Evolutionary conservation across 352 stramenopile species (phyloP).

Genomic region (Thraustochytrium striatum): DNA sequence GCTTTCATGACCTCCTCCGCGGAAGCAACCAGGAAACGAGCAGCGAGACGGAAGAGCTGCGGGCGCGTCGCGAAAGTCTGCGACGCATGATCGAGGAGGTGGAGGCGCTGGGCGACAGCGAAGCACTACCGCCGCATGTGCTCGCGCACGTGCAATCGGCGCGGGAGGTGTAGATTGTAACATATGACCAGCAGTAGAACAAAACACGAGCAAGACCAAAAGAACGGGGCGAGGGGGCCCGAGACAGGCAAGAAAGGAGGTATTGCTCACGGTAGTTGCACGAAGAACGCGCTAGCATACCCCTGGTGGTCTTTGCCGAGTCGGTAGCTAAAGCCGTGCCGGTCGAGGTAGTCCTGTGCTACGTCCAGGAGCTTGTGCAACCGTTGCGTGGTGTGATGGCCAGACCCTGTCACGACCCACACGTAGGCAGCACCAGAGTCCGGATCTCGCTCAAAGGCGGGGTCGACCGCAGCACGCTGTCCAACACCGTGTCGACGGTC

Average conservation of each 20-base stretch:
- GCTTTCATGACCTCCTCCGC: too few relatives aligned
- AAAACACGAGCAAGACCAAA: too few relatives aligned
- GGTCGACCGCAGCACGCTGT: neutral
- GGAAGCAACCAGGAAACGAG: too few relatives aligned
- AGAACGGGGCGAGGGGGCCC: too few relatives aligned
- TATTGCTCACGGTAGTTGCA: neutral
- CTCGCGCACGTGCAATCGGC: too few relatives aligned
- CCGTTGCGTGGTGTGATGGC: constrained; percentile 45
- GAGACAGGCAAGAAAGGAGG: neutral
- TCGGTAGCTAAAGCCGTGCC: constrained; percentile 2
- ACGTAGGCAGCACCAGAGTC: neutral
- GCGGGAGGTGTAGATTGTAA: too few relatives aligned
- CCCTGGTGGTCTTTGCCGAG: constrained; percentile 29
- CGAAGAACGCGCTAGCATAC: constrained; percentile 16
- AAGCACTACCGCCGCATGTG: too few relatives aligned
- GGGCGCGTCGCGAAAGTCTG: too few relatives aligned
- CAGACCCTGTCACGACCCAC: constrained; percentile 33
- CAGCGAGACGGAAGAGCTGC: too few relatives aligned
- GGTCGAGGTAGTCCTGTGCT: constrained; percentile 34
- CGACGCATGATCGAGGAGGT: too few relatives aligned
- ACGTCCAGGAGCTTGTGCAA: constrained; percentile 28
- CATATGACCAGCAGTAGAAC: too few relatives aligned
- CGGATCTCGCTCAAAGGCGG: neutral
- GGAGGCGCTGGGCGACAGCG: too few relatives aligned
- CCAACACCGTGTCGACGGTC: constrained; percentile 16